These are phyloP conservation scores for Epichloe scottii DNA, from an alignment of 2,329 filamentous ascomycete genomes.

Conservation along the genomic window DNA sequence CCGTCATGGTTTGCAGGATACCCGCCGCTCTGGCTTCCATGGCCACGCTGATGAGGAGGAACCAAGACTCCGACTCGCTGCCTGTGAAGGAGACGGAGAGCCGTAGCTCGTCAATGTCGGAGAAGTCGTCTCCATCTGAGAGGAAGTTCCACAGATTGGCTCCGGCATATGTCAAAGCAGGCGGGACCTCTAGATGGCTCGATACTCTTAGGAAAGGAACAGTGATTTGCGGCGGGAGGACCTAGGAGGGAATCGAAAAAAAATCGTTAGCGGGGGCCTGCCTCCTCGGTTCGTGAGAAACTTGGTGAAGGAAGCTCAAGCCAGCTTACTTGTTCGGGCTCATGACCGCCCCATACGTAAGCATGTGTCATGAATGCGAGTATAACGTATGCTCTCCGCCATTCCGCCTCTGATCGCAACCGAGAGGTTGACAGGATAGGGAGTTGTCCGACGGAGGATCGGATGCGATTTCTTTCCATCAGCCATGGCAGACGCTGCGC, in stretches of 20 bases:
- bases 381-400: slow-evolving; percentile 69
- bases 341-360: slow-evolving; percentile 80
- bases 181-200: slow-evolving; percentile 63
- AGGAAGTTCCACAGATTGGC: slow-evolving; percentile 84
- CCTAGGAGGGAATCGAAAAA: slow-evolving; percentile 20
- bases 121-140: slow-evolving; percentile 32
- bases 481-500: slow-evolving; percentile 54
- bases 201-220: slow-evolving; percentile 65
- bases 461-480: slow-evolving; percentile 51
- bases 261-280: too few relatives aligned
- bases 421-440: slow-evolving; percentile 55
- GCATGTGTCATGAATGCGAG: slow-evolving; percentile 70
- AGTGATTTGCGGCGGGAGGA: slow-evolving; percentile 63
- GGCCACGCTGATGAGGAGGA: slow-evolving; percentile 78
- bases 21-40: slow-evolving; percentile 73
- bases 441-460: slow-evolving; percentile 50
- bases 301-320: neutral
- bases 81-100: slow-evolving; percentile 78
- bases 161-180: slow-evolving; percentile 81
- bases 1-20: slow-evolving; percentile 65
- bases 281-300: too few relatives aligned
- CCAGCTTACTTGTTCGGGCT: slow-evolving; percentile 50
- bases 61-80: slow-evolving; percentile 86
- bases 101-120: slow-evolving; percentile 54
- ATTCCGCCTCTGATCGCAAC: slow-evolving; percentile 55